A percentile compares a stretch with the other conserved stretches of the same genome.
Conservation (phyloP, 2,329 filamentous ascomycete species). For the Arthroderma sp. region DNA sequence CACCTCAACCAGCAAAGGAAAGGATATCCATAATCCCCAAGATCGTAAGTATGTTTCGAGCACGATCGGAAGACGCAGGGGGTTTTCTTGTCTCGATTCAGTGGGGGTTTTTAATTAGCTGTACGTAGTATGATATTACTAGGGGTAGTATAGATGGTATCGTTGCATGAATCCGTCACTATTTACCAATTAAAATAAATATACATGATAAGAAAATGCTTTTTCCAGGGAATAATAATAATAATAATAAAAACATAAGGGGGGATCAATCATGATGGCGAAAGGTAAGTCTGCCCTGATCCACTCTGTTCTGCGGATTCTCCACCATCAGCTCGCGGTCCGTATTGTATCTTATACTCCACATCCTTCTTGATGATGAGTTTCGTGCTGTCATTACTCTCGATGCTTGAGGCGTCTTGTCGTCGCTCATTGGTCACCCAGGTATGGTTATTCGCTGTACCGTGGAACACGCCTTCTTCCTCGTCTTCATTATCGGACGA, state of each 20-base stretch:
- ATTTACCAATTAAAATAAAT: too few species aligned
- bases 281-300: neutral
- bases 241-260: neutral
- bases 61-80: too few species aligned
- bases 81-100: too few species aligned
- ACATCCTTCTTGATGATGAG: conserved; percentile 7
- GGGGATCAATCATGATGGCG: neutral
- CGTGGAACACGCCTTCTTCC: neutral
- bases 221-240: neutral
- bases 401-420: conserved; percentile 1
- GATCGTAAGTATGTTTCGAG: too few species aligned
- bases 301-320: neutral
- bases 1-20: too few species aligned
- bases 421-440: neutral
- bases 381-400: conserved; percentile 3
- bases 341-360: conserved; percentile 3
- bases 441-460: neutral
- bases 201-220: neutral
- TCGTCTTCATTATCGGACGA: neutral
- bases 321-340: neutral
- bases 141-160: too few species aligned
- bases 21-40: too few species aligned
- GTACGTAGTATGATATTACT: too few species aligned
- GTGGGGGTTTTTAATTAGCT: too few species aligned
- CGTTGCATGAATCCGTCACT: too few species aligned